These are phyloP conservation scores for Cnidoscolus chayamansa DNA, from an alignment of 441 rosid species.

Conservation along the genomic window DNA sequence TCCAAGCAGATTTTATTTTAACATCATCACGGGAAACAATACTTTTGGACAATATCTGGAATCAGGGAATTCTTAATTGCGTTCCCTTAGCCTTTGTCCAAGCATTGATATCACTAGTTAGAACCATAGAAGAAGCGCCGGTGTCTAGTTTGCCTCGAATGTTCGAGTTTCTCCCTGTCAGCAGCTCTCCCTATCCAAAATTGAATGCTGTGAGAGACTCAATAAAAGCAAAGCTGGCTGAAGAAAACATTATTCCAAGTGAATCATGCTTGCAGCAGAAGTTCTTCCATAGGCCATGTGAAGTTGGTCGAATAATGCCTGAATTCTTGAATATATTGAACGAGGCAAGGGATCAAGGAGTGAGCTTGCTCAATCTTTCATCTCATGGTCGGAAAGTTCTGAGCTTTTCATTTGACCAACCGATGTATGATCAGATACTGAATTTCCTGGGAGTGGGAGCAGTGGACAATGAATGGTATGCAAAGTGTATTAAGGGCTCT, in stretches of 20 bases:
- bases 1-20: slow-evolving; percentile 67
- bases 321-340: slow-evolving; percentile 56
- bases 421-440: slow-evolving; percentile 34
- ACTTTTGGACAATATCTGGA: slow-evolving; percentile 57
- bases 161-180: slow-evolving; percentile 61
- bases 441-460: slow-evolving; percentile 48
- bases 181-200: slow-evolving; percentile 30
- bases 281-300: slow-evolving; percentile 51
- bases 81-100: slow-evolving; percentile 55
- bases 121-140: slow-evolving; percentile 44
- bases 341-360: slow-evolving; percentile 44
- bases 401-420: slow-evolving; percentile 44
- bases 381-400: slow-evolving; percentile 47
- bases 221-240: slow-evolving; percentile 35
- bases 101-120: slow-evolving; percentile 57
- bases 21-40: slow-evolving; percentile 68
- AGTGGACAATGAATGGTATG: slow-evolving; percentile 54
- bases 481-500: slow-evolving; percentile 49
- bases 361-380: slow-evolving; percentile 51
- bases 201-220: slow-evolving; percentile 50
- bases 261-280: slow-evolving; percentile 49
- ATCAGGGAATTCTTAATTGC: slow-evolving; percentile 65
- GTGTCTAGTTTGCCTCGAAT: slow-evolving; percentile 42
- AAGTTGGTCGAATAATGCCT: slow-evolving; percentile 54
- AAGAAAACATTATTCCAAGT: slow-evolving; percentile 52